Conservation (phyloP, 2,329 filamentous ascomycete genomes). For the Piedraia hortae region DNA sequence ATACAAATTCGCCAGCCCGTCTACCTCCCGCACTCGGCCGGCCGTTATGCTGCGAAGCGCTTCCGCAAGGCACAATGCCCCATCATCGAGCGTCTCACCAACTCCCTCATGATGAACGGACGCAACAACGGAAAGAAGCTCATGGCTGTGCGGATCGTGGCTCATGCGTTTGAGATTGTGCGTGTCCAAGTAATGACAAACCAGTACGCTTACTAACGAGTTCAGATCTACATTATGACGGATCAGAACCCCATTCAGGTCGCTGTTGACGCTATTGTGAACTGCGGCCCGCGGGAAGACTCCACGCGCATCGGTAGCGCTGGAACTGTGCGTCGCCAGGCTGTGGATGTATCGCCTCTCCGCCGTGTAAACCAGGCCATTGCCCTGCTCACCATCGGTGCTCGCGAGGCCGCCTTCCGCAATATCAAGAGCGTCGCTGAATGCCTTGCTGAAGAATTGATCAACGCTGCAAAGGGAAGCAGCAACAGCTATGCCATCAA, state of each 20-base stretch:
- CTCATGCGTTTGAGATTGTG: constrained; percentile 98
- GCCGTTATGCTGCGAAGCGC: constrained; percentile 95
- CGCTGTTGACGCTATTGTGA: constrained; percentile 97
- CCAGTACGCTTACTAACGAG: constrained; percentile 1
- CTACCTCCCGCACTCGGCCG: constrained; percentile 96
- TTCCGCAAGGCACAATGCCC: constrained; percentile 99
- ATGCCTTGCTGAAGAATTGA: constrained; percentile 98
- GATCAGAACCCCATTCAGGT: constrained; percentile 99
- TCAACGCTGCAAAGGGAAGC: constrained; percentile 99
- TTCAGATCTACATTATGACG: constrained; percentile 99
- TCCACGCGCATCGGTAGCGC: constrained; percentile 97
- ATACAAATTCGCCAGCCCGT: constrained; percentile 97
- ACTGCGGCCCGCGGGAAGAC: constrained; percentile 99
- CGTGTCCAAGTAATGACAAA: constrained; percentile 17
- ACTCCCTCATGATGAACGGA: constrained; percentile 99
- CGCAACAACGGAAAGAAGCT: constrained; percentile 99
- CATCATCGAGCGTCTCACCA: constrained; percentile 99
- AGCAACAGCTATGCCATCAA: constrained; percentile 99
- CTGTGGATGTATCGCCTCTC: constrained; percentile 98
- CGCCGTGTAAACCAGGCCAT: constrained; percentile 99
- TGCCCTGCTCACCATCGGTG: constrained; percentile 92
- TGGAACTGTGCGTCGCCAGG: constrained; percentile 98
- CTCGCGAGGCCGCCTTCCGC: constrained; percentile 95
- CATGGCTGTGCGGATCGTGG: constrained; percentile 97
- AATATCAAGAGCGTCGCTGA: constrained; percentile 99